Evolutionary conservation across 306 rosid genomes (phyloP).

Genomic region (Cyclanthera cordifolia): DNA sequence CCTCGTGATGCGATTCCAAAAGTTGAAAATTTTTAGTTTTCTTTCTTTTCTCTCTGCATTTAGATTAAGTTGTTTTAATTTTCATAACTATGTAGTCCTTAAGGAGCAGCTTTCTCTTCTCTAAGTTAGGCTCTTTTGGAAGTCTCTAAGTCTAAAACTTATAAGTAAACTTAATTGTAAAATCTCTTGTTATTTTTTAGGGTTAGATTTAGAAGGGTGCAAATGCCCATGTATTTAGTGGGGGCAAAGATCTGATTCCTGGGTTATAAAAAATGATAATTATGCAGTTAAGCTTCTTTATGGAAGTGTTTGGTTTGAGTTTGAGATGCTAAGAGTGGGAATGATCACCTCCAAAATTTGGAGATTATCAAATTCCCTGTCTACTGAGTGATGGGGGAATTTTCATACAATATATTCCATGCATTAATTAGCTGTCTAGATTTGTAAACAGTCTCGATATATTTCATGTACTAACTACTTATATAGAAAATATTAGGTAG

Average conservation of each 20-base stretch:
- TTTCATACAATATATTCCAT: background rate
- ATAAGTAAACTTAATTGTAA: no score
- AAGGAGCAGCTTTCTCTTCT: no score
- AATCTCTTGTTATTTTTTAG: no score
- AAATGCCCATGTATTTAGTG: no score
- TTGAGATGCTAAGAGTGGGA: background rate
- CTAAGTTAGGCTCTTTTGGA: no score
- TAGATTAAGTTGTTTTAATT: background rate
- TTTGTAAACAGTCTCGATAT: no score
- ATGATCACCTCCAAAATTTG: background rate
- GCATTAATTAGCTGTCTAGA: background rate
- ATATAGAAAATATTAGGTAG: no score
- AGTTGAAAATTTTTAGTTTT: constrained; percentile 13
- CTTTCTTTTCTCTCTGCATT: background rate
- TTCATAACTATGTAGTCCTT: background rate
- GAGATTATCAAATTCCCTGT: background rate
- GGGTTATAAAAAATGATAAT: no score
- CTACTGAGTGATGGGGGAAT: background rate
- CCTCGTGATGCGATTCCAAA: constrained; percentile 27
- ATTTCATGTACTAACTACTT: no score
- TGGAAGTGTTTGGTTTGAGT: background rate
- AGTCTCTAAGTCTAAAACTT: no score
- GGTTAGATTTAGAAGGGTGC: no score
- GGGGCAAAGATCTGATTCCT: no score
- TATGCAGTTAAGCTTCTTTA: background rate